Conservation (phyloP, 2,329 filamentous ascomycete genomes). For the Aspergillus sergii region DNA sequence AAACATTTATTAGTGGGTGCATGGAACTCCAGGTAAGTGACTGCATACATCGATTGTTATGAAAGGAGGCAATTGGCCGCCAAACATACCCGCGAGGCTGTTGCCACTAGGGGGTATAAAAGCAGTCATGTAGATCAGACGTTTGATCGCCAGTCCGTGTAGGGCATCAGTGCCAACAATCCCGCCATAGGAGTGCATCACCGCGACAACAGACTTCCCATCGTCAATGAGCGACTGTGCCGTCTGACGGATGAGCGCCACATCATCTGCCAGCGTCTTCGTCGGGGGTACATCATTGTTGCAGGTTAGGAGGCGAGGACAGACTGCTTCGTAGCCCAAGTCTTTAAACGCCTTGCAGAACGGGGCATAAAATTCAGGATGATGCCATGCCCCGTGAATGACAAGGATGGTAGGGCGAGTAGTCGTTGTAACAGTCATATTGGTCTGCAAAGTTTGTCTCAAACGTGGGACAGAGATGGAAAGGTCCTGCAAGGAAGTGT, state of each 20-base stretch:
- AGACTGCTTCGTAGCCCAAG: background rate
- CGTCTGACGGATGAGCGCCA: background rate
- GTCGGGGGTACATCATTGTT: background rate
- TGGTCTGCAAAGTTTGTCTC: background rate
- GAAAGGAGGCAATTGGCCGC: background rate
- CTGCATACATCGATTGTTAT: slow-evolving; percentile 5
- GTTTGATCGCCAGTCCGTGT: background rate
- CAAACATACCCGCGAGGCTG: slow-evolving; percentile 5
- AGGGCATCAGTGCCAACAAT: slow-evolving; percentile 7
- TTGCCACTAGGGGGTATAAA: slow-evolving; percentile 2
- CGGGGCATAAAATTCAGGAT: slow-evolving; percentile 1
- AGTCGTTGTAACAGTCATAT: background rate
- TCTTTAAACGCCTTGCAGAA: background rate
- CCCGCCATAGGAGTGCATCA: slow-evolving; percentile 12
- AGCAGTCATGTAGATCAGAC: slow-evolving; percentile 7
- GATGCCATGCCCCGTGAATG: slow-evolving; percentile 7
- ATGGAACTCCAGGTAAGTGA: background rate
- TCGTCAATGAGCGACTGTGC: background rate
- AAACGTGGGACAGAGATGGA: background rate
- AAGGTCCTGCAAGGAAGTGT: too few species aligned
- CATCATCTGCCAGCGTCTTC: background rate
- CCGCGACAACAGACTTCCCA: slow-evolving; percentile 1
- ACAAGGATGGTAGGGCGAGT: slow-evolving; percentile 2
- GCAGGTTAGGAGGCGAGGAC: background rate
- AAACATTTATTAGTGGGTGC: background rate